Conservation (phyloP, 2,329 filamentous ascomycete species). For the Cercospora citrullina region DNA sequence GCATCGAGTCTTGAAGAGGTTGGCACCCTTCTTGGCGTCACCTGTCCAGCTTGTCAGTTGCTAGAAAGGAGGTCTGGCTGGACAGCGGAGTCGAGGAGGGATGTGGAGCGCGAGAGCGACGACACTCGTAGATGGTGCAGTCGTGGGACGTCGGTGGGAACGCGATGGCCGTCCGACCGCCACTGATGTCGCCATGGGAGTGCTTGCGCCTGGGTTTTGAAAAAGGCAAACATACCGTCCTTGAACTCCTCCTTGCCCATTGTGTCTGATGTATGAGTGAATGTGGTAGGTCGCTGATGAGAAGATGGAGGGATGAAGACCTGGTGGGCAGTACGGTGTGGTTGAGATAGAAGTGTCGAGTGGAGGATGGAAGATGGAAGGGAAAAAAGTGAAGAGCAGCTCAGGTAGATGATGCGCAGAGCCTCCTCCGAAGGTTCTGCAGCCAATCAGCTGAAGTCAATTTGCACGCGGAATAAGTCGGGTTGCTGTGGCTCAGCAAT, state of each 20-base stretch:
- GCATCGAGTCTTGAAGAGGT: slow-evolving; percentile 98
- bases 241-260: slow-evolving; percentile 44
- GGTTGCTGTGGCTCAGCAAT: slow-evolving; percentile 1
- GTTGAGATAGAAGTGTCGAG: neutral
- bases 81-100: neutral
- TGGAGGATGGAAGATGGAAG: neutral
- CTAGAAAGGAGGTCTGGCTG: neutral
- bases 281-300: neutral
- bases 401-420: slow-evolving; percentile 8
- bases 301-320: neutral
- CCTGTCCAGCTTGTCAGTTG: slow-evolving; percentile 53
- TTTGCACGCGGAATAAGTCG: slow-evolving; percentile 2
- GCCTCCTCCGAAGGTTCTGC: neutral
- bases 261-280: slow-evolving; percentile 29
- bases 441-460: slow-evolving; percentile 6
- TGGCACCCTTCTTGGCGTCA: slow-evolving; percentile 93
- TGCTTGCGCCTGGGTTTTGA: neutral
- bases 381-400: slow-evolving; percentile 9
- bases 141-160: neutral
- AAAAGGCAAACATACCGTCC: slow-evolving; percentile 36
- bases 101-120: neutral
- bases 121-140: neutral
- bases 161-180: neutral
- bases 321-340: neutral
- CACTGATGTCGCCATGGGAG: neutral